Conservation (phyloP, 768 basidiomycete genomes). For the Agrocybe pediades region DNA sequence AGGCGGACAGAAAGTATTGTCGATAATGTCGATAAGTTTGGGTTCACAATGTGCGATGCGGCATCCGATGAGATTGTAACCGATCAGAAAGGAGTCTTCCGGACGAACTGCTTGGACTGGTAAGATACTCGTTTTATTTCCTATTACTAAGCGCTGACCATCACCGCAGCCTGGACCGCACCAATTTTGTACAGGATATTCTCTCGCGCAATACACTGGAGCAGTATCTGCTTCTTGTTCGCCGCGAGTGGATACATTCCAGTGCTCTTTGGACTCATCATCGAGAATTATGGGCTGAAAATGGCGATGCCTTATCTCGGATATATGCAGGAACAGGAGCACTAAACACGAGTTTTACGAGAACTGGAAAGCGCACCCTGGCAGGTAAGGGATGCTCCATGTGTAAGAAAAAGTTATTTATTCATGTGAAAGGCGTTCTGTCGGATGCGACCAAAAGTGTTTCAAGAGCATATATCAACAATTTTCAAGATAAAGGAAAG, state of each 20-base stretch:
- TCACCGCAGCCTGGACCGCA: slow-evolving; percentile 79
- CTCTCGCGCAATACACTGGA: slow-evolving; percentile 81
- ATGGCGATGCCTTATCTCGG: slow-evolving; percentile 88
- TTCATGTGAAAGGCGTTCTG: slow-evolving; percentile 62
- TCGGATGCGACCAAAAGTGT: slow-evolving; percentile 98
- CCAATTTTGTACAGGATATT: slow-evolving; percentile 97
- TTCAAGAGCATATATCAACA: slow-evolving; percentile 95
- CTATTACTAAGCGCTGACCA: not conserved
- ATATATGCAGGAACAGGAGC: slow-evolving; percentile 96
- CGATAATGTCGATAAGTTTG: slow-evolving; percentile 75
- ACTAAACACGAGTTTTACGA: slow-evolving; percentile 93
- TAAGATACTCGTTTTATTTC: slow-evolving; percentile 29
- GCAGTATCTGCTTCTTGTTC: slow-evolving; percentile 78
- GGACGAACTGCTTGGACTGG: slow-evolving; percentile 97
- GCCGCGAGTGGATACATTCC: slow-evolving; percentile 73
- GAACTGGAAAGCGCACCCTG: slow-evolving; percentile 92
- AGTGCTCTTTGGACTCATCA: slow-evolving; percentile 81
- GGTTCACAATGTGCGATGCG: slow-evolving; percentile 82
- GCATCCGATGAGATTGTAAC: slow-evolving; percentile 71
- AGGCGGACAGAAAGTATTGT: slow-evolving; percentile 64
- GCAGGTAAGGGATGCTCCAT: slow-evolving; percentile 53
- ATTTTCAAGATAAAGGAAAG: slow-evolving; percentile 95
- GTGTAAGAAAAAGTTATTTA: slow-evolving; percentile 6
- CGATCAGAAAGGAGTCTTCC: slow-evolving; percentile 89
- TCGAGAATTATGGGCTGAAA: slow-evolving; percentile 96